Conservation (phyloP, 2,329 filamentous ascomycete species). For the Aspergillus jensenii region DNA sequence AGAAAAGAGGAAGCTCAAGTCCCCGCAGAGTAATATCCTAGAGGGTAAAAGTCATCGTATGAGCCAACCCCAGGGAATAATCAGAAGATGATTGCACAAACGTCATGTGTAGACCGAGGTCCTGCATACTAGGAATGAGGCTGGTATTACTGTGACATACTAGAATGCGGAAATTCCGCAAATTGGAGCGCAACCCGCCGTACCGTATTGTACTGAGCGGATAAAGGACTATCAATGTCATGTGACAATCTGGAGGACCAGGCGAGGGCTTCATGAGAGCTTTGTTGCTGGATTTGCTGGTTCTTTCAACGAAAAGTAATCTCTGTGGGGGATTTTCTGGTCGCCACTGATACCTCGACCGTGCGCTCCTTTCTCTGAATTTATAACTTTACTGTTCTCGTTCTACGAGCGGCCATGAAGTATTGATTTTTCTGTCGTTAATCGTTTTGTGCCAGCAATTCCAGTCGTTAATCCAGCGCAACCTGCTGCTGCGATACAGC, state of each 20-base stretch:
- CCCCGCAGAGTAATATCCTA: not conserved
- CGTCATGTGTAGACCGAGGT: slow-evolving; percentile 9
- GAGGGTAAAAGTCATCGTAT: not conserved
- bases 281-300: slow-evolving; percentile 7
- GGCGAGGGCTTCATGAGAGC: slow-evolving; percentile 2
- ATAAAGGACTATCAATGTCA: slow-evolving; percentile 9
- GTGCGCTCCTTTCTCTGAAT: not conserved
- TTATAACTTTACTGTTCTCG: not conserved
- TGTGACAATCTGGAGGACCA: slow-evolving; percentile 12
- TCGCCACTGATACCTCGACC: not conserved
- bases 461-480: not conserved
- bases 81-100: not conserved
- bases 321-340: slow-evolving; percentile 1
- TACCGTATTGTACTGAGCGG: not conserved
- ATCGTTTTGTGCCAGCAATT: slow-evolving; percentile 3
- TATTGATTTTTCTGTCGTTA: slow-evolving; percentile 9
- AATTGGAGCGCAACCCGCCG: not conserved
- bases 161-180: not conserved
- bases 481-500: not conserved
- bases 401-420: slow-evolving; percentile 10
- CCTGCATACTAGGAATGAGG: not conserved
- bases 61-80: slow-evolving; percentile 1
- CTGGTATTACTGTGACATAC: not conserved
- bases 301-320: slow-evolving; percentile 1
- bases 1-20: not conserved